Percentiles rank a stretch among this genome's conserved stretches.
Evolutionary conservation across 805 yeast species (phyloP).

Genomic region (Cyberlindnera mycetangii): DNA sequence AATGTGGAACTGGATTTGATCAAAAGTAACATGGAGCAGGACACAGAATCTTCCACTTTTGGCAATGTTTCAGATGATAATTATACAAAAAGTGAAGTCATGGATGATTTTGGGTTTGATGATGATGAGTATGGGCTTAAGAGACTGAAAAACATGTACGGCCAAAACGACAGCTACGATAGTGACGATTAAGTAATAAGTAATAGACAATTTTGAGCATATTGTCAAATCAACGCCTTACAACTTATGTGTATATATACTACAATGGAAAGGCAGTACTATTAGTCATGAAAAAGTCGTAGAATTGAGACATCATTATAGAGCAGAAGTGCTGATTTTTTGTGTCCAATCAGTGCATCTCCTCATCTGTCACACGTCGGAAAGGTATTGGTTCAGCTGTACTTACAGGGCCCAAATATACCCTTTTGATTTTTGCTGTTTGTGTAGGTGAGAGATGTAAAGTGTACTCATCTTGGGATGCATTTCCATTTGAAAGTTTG

Average conservation of each 20-base stretch:
- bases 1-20: constrained; percentile 15
- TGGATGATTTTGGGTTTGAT: constrained; percentile 1
- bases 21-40: constrained; percentile 10
- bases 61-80: background rate
- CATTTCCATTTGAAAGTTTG: constrained; percentile 18
- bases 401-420: constrained; percentile 5
- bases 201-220: too few species aligned
- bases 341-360: too few species aligned
- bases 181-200: background rate
- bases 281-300: background rate
- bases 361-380: background rate
- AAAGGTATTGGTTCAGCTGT: constrained; percentile 1
- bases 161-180: background rate
- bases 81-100: background rate
- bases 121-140: background rate
- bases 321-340: too few species aligned
- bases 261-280: too few species aligned
- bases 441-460: constrained; percentile 12
- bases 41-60: background rate
- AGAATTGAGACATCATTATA: too few species aligned
- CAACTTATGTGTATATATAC: too few species aligned
- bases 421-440: constrained; percentile 13
- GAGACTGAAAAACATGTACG: background rate
- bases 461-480: constrained; percentile 12
- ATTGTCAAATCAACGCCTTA: too few species aligned